phyloP scores from a whole-genome alignment of 441 rosid genomes.

The Syzygium syzygioides region DNA sequence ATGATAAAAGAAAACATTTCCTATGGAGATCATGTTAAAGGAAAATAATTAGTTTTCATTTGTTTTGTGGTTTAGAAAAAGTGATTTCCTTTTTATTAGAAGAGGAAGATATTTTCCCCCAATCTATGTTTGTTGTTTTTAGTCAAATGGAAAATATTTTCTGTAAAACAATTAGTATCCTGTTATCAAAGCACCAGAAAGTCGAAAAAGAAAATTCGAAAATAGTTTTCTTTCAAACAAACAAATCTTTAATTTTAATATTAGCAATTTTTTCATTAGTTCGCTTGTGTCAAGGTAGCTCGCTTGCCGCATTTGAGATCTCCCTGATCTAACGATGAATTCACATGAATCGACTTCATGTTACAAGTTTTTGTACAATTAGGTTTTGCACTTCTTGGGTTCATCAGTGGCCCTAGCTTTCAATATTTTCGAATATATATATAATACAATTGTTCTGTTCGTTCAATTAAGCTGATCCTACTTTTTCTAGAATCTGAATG shows the following conservation, averaged over 20 bases:
- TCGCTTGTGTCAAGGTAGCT: too few species aligned
- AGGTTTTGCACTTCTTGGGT: neutral
- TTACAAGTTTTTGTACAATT: neutral
- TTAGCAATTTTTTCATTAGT: neutral
- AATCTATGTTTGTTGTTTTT: neutral
- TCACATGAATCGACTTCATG: neutral
- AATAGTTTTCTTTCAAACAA: neutral
- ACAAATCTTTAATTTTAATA: neutral
- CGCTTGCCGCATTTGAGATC: too few species aligned
- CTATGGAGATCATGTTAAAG: neutral
- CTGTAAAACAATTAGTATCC: neutral
- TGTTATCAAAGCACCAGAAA: neutral
- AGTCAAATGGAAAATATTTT: neutral
- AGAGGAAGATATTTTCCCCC: neutral
- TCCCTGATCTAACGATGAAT: neutral
- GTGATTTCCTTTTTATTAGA: neutral
- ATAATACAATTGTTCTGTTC: neutral
- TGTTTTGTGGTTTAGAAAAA: neutral
- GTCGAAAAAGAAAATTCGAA: too few species aligned
- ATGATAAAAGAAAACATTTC: too few species aligned
- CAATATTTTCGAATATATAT: neutral
- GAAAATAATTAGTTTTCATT: neutral
- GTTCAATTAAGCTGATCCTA: neutral
- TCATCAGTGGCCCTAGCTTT: neutral
- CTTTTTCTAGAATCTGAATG: neutral